Percentiles rank a stretch among this genome's conserved stretches.
Evolutionary conservation across 345 rosid species (phyloP).

Genomic region (Aegle marmelos): DNA sequence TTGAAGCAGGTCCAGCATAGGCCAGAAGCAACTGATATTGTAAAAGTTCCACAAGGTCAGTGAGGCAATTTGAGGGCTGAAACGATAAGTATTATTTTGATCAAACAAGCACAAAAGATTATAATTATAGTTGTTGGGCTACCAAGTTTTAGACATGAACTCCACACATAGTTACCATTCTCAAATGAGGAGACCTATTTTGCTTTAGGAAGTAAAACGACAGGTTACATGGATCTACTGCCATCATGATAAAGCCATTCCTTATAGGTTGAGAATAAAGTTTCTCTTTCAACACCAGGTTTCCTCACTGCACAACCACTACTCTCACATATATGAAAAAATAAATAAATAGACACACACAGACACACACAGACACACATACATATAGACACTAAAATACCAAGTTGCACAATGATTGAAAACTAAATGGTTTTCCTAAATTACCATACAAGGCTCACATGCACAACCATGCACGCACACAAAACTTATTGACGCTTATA

Average conservation of each 20-base stretch:
- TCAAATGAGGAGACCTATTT: not conserved
- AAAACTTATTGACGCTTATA: not conserved
- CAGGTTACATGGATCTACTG: not conserved
- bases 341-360: too few species aligned
- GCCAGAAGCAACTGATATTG: slow-evolving; percentile 56
- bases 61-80: slow-evolving; percentile 9
- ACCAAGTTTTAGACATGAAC: not conserved
- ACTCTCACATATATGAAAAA: not conserved
- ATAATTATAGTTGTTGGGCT: not conserved
- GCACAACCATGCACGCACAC: not conserved
- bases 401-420: not conserved
- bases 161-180: not conserved
- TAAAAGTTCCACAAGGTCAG: slow-evolving; percentile 6
- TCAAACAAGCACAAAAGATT: not conserved
- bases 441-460: not conserved
- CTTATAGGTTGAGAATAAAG: not conserved
- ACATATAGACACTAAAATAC: not conserved
- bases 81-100: not conserved
- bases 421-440: not conserved
- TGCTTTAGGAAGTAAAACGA: not conserved
- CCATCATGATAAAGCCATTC: not conserved
- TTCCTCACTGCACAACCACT: not conserved
- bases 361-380: not conserved
- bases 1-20: slow-evolving; percentile 89
- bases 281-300: not conserved